Base-by-base conservation (phyloP, 2,329 filamentous ascomycete genomes). In the Cadophora sp. region DNA sequence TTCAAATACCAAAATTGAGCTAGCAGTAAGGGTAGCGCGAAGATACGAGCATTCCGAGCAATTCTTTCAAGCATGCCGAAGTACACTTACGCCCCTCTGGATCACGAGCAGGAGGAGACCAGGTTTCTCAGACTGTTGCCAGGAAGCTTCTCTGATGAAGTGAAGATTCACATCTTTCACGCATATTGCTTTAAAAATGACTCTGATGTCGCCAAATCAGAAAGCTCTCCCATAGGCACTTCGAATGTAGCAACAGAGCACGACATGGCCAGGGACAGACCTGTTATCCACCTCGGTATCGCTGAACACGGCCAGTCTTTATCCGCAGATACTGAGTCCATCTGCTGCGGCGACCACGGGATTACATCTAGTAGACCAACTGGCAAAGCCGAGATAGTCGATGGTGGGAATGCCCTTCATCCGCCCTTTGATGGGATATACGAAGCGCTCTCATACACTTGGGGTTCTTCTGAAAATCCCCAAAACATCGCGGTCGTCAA, bases 391-490 rank as follows among this genome's bases (percentile, higher is more conserved):
- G 36, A 39, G 36, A 13, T 9, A 39, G 7, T 2, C 36, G 36
- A 39, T 2, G 8, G 6, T 39, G 36, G 11, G 36, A 39, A 39
- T 13, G 41, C 4, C 41, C 13, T 18, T 14, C 22, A 24, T 24
- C 22, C 47, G 22, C 9, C 47, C 4, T 50, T 50, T 50, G 47
- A 27, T 16, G 20, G 20, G 11, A 14, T 14, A 20, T 36, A 30
- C 36, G 59, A 64, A 53, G 59, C 50, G 24, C 13, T 65, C 1
- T 65, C 55, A 45, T 64, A 64, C 56, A 39, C 55, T 18, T 64
- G 51, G 62, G 62, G 62, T 24, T 58, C 51, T 51, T 51, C 13
- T 27, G 22, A 24, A 14, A 2, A 51, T 27, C 22, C 13, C 7
- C 48, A 27, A 24, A 51, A 2, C 11, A 51, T 51, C 16, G 4